A percentile compares a stretch with the other conserved stretches of the same genome.
These are phyloP conservation scores for Microdochium bolleyi DNA, from an alignment of 2,329 filamentous ascomycete genomes.

Conservation along the genomic window DNA sequence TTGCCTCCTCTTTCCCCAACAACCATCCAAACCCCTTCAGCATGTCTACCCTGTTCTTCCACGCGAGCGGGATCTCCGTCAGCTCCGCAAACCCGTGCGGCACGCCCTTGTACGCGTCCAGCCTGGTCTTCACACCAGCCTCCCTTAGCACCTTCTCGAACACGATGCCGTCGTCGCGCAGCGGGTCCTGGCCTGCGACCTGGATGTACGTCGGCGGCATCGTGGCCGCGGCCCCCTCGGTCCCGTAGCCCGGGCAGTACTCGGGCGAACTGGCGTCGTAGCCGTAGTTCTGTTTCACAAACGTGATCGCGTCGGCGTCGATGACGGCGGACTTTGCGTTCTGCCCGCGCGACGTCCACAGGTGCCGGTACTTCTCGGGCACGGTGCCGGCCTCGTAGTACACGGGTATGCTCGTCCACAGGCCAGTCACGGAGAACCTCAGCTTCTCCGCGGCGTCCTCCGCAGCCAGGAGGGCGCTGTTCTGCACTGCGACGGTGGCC, in stretches of 20 bases:
- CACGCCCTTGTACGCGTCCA: slow-evolving; percentile 23
- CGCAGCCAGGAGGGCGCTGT: slow-evolving; percentile 10
- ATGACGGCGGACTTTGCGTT: too few species aligned
- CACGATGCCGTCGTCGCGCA: slow-evolving; percentile 43
- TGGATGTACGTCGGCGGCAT: slow-evolving; percentile 40
- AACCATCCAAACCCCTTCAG: slow-evolving; percentile 14
- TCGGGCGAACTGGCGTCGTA: too few species aligned
- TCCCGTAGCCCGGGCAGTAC: too few species aligned
- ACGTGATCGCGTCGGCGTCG: too few species aligned
- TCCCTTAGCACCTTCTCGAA: slow-evolving; percentile 39
- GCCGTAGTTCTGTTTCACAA: too few species aligned
- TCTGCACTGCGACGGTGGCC: slow-evolving; percentile 26
- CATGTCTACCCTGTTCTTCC: slow-evolving; percentile 15
- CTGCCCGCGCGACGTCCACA: too few species aligned
- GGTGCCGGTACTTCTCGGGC: too few species aligned
- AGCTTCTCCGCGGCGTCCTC: too few species aligned
- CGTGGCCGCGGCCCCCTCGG: too few species aligned
- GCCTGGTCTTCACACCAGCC: slow-evolving; percentile 28
- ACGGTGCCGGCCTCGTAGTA: too few species aligned
- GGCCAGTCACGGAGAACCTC: too few species aligned
- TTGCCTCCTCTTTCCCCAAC: slow-evolving; percentile 1
- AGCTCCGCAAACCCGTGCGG: slow-evolving; percentile 14
- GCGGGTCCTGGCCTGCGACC: slow-evolving; percentile 38
- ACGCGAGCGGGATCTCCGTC: slow-evolving; percentile 15
- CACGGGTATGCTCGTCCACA: too few species aligned